These are phyloP conservation scores for Diaporthe ampelina DNA, from an alignment of 2,329 filamentous ascomycete species.

Conservation along the genomic window DNA sequence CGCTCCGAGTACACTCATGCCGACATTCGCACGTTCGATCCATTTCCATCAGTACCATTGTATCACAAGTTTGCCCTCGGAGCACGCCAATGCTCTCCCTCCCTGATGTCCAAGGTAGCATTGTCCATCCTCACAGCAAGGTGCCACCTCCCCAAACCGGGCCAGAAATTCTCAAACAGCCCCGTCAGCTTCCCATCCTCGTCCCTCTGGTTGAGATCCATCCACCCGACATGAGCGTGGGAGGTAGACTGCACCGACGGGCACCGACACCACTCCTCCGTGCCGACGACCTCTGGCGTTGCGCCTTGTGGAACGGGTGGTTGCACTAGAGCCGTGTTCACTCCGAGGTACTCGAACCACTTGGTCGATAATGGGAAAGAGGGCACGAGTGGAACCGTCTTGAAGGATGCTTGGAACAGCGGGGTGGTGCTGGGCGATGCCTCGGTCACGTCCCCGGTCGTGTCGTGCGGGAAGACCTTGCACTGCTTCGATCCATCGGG, in stretches of 20 bases:
- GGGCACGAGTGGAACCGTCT: conserved; percentile 57
- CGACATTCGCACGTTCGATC: neutral
- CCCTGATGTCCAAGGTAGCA: conserved; percentile 45
- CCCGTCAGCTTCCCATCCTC: conserved; percentile 45
- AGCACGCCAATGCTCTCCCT: conserved; percentile 43
- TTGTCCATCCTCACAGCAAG: conserved; percentile 49
- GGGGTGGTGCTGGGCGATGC: conserved; percentile 52
- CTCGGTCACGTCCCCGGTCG: conserved; percentile 49
- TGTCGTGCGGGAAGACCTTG: conserved; percentile 61
- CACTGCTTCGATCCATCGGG: conserved; percentile 55
- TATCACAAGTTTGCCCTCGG: conserved; percentile 10
- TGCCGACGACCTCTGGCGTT: conserved; percentile 60
- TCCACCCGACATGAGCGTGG: conserved; percentile 59
- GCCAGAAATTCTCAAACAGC: conserved; percentile 49
- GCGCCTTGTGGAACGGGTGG: conserved; percentile 61
- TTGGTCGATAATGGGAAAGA: conserved; percentile 59
- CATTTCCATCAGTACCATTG: neutral
- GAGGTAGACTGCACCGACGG: conserved; percentile 49
- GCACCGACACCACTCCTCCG: conserved; percentile 60
- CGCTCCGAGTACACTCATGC: too few relatives aligned
- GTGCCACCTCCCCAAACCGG: conserved; percentile 49
- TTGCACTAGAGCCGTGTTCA: conserved; percentile 60
- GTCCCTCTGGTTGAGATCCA: conserved; percentile 59
- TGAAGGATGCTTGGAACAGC: conserved; percentile 62
- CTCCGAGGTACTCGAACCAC: conserved; percentile 56